Base-by-base conservation (phyloP, 768 basidiomycete genomes). In the Rhodosporidiobolus odoratus region DNA sequence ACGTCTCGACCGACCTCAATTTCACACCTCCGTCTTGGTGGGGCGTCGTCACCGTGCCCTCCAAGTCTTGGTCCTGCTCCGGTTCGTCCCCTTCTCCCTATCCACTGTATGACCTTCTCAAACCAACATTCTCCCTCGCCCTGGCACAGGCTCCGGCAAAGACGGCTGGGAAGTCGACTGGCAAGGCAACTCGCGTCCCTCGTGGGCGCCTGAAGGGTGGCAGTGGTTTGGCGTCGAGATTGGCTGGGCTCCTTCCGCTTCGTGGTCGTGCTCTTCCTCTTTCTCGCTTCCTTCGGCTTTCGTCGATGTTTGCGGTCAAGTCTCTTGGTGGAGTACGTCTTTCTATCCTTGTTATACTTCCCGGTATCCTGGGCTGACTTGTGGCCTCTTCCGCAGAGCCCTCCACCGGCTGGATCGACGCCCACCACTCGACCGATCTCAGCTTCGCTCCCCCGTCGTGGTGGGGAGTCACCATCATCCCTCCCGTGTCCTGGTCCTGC, bases 231-330 rank as follows among this genome's bases (percentile, higher is more conserved):
- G 62, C 54, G 4, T 12, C 30, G 25, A 3, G 6, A 38, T 57
- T 47, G 64, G 64, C 25, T 65, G 64, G 64, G 64, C 56, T 16
- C 64, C 64, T 21, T 19, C 64, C n/a, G 56, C 35, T n/a, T 32
- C 10, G 15, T 58, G 41, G 43, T 3, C 25, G 4, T 47, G 32
- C 54, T 35, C 41, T 4, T 16, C n/a, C 17, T 34, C 34, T 2
- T 37, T 34, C 32, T 9, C 6, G 2, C 15, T 64, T 25, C 62
- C 62, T 27, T 9, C 17, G 32, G 30, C 21, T 0, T 64, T 56
- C 62, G 4, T 34, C 12, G 48, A 40, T 19, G 37, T 38, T 17
- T 27, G 23, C n/a, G 40, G 6, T 30, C 4, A n/a, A 13, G 23
- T 63, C 19, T 53, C 62, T 4, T 63, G 62, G 62, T 63, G 38